These are phyloP conservation scores for Collybiopsis luxurians DNA, from an alignment of 768 basidiomycete genomes.

Conservation along the genomic window DNA sequence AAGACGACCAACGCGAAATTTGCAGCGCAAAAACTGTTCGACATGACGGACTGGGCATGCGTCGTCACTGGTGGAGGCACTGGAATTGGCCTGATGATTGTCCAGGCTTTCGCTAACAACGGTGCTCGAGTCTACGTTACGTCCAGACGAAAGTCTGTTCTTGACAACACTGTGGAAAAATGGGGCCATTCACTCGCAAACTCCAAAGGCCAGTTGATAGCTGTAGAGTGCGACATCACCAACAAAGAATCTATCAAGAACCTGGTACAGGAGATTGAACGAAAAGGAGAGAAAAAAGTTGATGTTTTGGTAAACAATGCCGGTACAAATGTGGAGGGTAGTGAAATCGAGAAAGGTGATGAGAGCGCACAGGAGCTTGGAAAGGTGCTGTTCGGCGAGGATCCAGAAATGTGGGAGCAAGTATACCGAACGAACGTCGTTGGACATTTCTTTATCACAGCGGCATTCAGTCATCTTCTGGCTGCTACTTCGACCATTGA, in stretches of 20 bases:
- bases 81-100: too few species aligned
- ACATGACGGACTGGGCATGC: neutral
- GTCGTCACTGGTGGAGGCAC: neutral
- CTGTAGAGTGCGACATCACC: slow-evolving; percentile 1
- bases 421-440: slow-evolving; percentile 32
- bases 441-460: slow-evolving; percentile 36
- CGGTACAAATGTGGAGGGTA: neutral
- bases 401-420: slow-evolving; percentile 24
- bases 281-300: neutral
- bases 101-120: slow-evolving; percentile 37
- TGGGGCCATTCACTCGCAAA: neutral
- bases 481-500: slow-evolving; percentile 15
- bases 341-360: slow-evolving; percentile 3
- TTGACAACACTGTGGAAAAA: slow-evolving; percentile 19
- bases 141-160: slow-evolving; percentile 29
- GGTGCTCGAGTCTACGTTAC: slow-evolving; percentile 41
- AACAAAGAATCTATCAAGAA: neutral
- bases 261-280: neutral
- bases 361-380: neutral
- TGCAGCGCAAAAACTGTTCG: neutral
- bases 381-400: neutral
- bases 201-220: neutral
- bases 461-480: slow-evolving; percentile 44
- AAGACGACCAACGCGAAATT: neutral
- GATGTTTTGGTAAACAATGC: slow-evolving; percentile 3